Conservation (phyloP, 495 filamentous ascomycete species). For the Hypoxylon intermedium region DNA sequence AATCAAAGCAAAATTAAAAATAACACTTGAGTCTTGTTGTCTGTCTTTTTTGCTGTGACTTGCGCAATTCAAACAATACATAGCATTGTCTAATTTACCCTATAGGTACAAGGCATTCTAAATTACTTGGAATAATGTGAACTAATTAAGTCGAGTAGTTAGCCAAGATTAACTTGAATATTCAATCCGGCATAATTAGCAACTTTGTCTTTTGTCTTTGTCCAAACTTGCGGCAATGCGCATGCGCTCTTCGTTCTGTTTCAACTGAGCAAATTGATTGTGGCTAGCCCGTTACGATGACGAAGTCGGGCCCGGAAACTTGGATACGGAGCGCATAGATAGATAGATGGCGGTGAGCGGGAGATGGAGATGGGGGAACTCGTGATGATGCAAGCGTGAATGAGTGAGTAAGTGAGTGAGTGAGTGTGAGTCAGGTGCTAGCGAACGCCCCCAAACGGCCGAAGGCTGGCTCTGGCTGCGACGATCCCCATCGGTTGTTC, state of each 20-base stretch:
- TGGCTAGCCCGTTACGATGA: not conserved
- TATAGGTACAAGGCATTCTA: not conserved
- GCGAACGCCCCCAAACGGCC: slow-evolving; percentile 25
- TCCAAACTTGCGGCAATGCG: too few species aligned
- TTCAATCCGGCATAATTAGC: slow-evolving; percentile 26
- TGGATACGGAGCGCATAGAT: not conserved
- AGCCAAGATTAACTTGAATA: slow-evolving; percentile 13
- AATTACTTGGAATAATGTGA: not conserved
- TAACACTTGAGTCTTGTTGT: not conserved
- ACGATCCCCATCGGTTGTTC: slow-evolving; percentile 27
- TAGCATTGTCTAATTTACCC: not conserved
- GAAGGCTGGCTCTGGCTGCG: too few species aligned
- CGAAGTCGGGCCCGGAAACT: not conserved
- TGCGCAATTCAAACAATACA: not conserved
- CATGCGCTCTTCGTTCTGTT: too few species aligned
- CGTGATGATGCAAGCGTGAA: too few species aligned
- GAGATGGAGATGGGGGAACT: slow-evolving; percentile 22
- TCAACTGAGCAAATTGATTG: not conserved
- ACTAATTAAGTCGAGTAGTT: slow-evolving; percentile 25
- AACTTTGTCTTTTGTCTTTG: not conserved
- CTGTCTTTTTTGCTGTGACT: slow-evolving; percentile 9
- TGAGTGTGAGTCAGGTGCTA: slow-evolving; percentile 28
- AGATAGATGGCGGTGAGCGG: too few species aligned
- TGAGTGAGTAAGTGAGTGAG: too few species aligned
- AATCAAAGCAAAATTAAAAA: slow-evolving; percentile 24